These are phyloP conservation scores for Fusarium nodosum DNA, from an alignment of 2,329 filamentous ascomycete species.

Conservation along the genomic window DNA sequence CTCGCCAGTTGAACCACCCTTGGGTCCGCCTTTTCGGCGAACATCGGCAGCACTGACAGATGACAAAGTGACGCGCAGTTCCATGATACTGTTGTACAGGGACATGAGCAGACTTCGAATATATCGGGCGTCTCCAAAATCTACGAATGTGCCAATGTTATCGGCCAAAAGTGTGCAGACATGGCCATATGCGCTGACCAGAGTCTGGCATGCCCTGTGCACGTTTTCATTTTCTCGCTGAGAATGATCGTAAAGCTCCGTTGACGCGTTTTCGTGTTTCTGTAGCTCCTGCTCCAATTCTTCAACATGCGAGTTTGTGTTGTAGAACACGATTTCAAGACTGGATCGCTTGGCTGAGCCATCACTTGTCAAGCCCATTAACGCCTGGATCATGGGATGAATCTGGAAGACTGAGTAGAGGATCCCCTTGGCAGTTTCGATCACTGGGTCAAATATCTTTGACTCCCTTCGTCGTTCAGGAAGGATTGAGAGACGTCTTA, in stretches of 20 bases:
- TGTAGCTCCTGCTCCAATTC: constrained; percentile 75
- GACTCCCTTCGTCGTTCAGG: constrained; percentile 75
- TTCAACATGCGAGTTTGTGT: constrained; percentile 75
- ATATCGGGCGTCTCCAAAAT: constrained; percentile 75
- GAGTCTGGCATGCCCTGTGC: constrained; percentile 72
- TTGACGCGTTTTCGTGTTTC: constrained; percentile 66
- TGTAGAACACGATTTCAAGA: constrained; percentile 76
- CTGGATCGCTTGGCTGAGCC: constrained; percentile 72
- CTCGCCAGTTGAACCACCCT: constrained; percentile 49
- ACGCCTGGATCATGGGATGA: constrained; percentile 75
- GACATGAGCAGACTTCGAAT: constrained; percentile 74
- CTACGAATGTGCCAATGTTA: constrained; percentile 74
- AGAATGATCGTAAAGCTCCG: constrained; percentile 63
- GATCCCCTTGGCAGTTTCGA: constrained; percentile 75
- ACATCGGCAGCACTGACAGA: constrained; percentile 50
- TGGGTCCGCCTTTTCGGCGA: constrained; percentile 31
- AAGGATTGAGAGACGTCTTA: constrained; percentile 72
- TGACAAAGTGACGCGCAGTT: constrained; percentile 69
- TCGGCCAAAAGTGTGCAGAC: constrained; percentile 71
- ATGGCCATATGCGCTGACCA: constrained; percentile 75
- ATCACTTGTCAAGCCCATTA: constrained; percentile 73
- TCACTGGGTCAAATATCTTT: constrained; percentile 70
- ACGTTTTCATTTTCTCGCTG: constrained; percentile 73
- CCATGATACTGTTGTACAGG: constrained; percentile 77
- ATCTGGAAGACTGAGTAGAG: constrained; percentile 77